Conservation (phyloP, 2,329 filamentous ascomycete species). For the Plenodomus tracheiphilus region DNA sequence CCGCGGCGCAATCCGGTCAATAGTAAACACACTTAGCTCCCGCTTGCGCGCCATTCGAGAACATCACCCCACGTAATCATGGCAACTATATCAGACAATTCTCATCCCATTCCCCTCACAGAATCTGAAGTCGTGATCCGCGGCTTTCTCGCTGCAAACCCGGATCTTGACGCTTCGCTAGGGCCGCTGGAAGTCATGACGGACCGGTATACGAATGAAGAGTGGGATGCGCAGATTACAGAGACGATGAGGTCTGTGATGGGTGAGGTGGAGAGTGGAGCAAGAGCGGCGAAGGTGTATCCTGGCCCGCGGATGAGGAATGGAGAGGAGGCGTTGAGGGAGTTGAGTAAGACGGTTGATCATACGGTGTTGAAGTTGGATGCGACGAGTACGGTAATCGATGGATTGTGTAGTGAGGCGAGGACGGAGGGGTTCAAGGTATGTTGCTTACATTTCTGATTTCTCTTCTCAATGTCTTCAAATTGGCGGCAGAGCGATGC, state of each 20-base stretch:
- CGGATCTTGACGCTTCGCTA: constrained; percentile 30
- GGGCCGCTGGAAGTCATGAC: constrained; percentile 42
- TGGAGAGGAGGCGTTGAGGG: constrained; percentile 27
- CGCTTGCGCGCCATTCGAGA: too few species aligned
- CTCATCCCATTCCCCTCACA: constrained; percentile 31
- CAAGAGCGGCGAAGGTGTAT: constrained; percentile 33
- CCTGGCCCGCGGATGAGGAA: constrained; percentile 32
- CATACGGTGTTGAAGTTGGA: constrained; percentile 57
- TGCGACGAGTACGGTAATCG: constrained; percentile 53
- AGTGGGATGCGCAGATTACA: constrained; percentile 49
- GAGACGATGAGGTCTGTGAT: constrained; percentile 38
- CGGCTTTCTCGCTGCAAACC: constrained; percentile 39
- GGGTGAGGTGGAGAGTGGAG: constrained; percentile 30
- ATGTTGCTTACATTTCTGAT: too few species aligned
- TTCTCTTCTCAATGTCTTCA: too few species aligned
- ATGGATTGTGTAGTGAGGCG: constrained; percentile 60
- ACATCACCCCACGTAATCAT: constrained; percentile 2
- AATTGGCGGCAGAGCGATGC: too few species aligned
- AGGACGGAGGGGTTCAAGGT: constrained; percentile 51
- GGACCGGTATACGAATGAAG: constrained; percentile 50
- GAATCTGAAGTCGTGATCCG: constrained; percentile 40
- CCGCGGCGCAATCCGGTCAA: not conserved
- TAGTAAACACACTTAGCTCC: constrained; percentile 6
- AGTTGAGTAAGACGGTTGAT: constrained; percentile 48
- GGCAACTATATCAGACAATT: constrained; percentile 17